Evolutionary conservation across 176 grass and related monocot species (phyloP).

Genomic region (Aegilops umbellulata): DNA sequence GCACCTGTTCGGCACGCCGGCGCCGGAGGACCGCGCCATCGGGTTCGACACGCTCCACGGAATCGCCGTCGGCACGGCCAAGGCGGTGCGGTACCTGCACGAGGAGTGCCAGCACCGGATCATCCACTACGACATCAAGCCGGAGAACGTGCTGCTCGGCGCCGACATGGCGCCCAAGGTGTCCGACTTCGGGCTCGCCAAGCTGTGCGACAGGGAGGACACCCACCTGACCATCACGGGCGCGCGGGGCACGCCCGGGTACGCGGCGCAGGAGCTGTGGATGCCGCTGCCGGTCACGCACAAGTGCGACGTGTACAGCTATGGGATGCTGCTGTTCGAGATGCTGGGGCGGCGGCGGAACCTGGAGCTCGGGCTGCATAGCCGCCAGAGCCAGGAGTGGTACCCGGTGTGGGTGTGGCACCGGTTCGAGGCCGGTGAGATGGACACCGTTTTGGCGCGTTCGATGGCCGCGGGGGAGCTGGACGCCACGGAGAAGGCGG

Average conservation of each 20-base stretch:
- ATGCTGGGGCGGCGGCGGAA: slow-evolving; percentile 59
- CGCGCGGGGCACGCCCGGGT: slow-evolving; percentile 52
- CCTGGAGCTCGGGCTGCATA: slow-evolving; percentile 36
- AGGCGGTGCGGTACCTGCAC: slow-evolving; percentile 50
- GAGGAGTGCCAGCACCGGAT: slow-evolving; percentile 68
- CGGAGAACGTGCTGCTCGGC: slow-evolving; percentile 60
- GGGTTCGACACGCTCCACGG: slow-evolving; percentile 40
- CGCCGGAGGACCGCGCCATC: not conserved
- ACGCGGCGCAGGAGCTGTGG: slow-evolving; percentile 77
- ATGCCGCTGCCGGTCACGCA: slow-evolving; percentile 53
- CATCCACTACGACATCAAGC: slow-evolving; percentile 81
- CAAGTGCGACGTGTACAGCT: slow-evolving; percentile 79
- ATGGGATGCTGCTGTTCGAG: slow-evolving; percentile 74
- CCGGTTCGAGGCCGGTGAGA: slow-evolving; percentile 37
- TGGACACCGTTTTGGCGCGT: slow-evolving; percentile 17
- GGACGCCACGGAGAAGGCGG: slow-evolving; percentile 39
- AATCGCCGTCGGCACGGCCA: slow-evolving; percentile 50
- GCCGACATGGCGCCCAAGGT: slow-evolving; percentile 54
- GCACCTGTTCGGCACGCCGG: slow-evolving; percentile 26
- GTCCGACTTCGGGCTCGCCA: slow-evolving; percentile 66
- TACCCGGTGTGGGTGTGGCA: slow-evolving; percentile 64
- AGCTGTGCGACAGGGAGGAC: slow-evolving; percentile 55
- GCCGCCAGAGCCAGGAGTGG: slow-evolving; percentile 62
- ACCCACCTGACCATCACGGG: slow-evolving; percentile 58
- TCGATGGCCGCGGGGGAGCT: not conserved